Evolutionary conservation across 2,329 filamentous ascomycete genomes (phyloP).

Genomic region (Hypoxylon sp.): DNA sequence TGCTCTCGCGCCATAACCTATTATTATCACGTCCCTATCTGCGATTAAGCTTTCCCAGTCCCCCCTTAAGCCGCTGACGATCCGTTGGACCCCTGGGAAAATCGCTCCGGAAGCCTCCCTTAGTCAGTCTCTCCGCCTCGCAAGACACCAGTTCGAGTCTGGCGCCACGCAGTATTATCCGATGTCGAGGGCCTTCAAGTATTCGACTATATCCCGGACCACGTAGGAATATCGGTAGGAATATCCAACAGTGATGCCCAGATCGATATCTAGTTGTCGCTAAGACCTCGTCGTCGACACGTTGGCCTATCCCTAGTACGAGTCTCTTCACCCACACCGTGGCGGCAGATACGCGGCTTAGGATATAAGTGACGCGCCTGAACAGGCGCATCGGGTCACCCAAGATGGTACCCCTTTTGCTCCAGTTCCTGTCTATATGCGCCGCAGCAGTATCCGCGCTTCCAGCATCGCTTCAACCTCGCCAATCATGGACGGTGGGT

Average conservation of each 20-base stretch:
- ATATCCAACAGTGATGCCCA: conserved; percentile 21
- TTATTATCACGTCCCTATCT: conserved; percentile 29
- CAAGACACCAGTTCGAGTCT: conserved; percentile 22
- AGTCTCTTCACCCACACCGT: background rate
- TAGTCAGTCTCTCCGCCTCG: conserved; percentile 26
- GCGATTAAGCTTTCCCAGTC: conserved; percentile 30
- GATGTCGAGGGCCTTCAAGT: conserved; percentile 8
- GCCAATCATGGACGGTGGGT: conserved; percentile 46
- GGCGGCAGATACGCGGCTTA: background rate
- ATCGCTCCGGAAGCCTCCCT: conserved; percentile 23
- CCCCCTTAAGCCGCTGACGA: conserved; percentile 32
- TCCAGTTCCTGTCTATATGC: conserved; percentile 20
- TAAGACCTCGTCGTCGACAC: conserved; percentile 23
- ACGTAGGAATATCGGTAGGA: conserved; percentile 12
- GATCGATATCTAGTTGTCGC: conserved; percentile 5
- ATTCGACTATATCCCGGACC: conserved; percentile 9
- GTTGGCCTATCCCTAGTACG: conserved; percentile 12
- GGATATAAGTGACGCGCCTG: background rate
- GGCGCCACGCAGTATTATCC: conserved; percentile 24
- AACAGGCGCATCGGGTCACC: conserved; percentile 4
- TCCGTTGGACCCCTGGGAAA: conserved; percentile 36
- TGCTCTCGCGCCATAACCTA: conserved; percentile 38
- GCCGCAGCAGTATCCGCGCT: conserved; percentile 28
- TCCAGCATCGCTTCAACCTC: conserved; percentile 30
- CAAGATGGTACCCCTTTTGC: conserved; percentile 18